Base-by-base conservation (phyloP, 2,329 filamentous ascomycete genomes). In the Ophiostoma triangulosporum region DNA sequence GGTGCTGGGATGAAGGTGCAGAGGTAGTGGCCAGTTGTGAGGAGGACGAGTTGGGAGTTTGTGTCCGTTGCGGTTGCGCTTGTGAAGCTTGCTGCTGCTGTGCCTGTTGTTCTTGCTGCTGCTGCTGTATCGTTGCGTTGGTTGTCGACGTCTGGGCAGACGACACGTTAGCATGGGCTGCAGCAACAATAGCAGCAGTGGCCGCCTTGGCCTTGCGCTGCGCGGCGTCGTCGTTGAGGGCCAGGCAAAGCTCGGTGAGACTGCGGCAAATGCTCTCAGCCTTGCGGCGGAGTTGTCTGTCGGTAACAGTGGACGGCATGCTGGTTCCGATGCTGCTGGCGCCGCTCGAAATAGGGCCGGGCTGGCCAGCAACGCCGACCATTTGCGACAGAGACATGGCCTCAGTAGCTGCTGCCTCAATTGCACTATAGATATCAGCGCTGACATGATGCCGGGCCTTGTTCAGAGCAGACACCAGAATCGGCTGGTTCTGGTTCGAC, bases 221-320 rank as follows among this genome's bases (percentile, higher is more conserved):
- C 2, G 65, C 63, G 3, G 64, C 65, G 38, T 80, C 78, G 58
- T 87, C 85, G 29, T 83, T 82, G 52, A 98, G 71, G 1, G 89
- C 86, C 54, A 98, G 78, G 64, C 88, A 95, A 6, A 98, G 74
- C 66, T 98, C 93, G 0, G 91, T 97, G 59, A 98, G 70, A 63
- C 86, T 93, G 52, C 91, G 84, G 65, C 93, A 97, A 64, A 98
- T 81, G 63, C 86, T 89, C 64, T 98, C 91, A 27, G 88, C 88
- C 67, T 95, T 96, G 57, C 91, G 81, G 49, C 89, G 81, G 15
- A 95, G 74, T 64, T 95, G 88, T 50, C 93, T 81, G 64, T 98
- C 91, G 1, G 86, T 83, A 11, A 82, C 69, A 1, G 72, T 73
- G 12, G 70, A 67, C 24, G 63, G 61, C 48, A 62, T 58, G 50